Conservation (phyloP, 768 basidiomycete genomes). For the Serendipita vermifera region DNA sequence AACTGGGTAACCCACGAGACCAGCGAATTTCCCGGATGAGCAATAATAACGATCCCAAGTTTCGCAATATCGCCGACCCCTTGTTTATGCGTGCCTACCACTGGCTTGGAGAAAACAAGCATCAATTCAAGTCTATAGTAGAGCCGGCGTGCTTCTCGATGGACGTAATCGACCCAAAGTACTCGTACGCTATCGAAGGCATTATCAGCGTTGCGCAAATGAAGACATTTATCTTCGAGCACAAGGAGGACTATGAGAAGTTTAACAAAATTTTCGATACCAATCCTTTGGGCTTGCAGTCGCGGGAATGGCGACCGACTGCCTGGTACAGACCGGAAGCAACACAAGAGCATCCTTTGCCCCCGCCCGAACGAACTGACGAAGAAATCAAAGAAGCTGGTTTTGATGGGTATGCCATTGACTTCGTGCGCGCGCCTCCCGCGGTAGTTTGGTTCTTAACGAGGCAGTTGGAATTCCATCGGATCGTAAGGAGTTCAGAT, state of each 20-base stretch:
- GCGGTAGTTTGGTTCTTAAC: constrained; percentile 62
- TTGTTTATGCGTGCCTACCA: constrained; percentile 14
- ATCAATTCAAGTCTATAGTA: constrained; percentile 63
- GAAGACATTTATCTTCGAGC: constrained; percentile 78
- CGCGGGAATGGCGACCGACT: background rate
- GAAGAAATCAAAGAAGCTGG: constrained; percentile 50
- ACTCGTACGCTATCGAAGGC: constrained; percentile 58
- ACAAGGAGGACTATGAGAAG: constrained; percentile 62
- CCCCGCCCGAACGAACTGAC: constrained; percentile 40
- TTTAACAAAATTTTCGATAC: constrained; percentile 62
- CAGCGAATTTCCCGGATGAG: constrained; percentile 30
- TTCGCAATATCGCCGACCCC: constrained; percentile 14
- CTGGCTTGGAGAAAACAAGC: constrained; percentile 58
- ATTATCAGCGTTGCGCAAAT: constrained; percentile 48
- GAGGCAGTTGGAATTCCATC: constrained; percentile 51
- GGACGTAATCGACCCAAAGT: constrained; percentile 49
- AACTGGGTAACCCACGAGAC: constrained; percentile 41
- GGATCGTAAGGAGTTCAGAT: constrained; percentile 40
- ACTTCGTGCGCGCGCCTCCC: constrained; percentile 64
- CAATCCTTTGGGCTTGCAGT: constrained; percentile 33
- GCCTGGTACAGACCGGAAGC: constrained; percentile 47
- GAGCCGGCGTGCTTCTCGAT: constrained; percentile 72
- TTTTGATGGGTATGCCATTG: constrained; percentile 75
- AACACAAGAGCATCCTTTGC: constrained; percentile 25
- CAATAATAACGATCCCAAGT: constrained; percentile 6